These are phyloP conservation scores for Delonix regia DNA, from an alignment of 306 rosid species.

Conservation along the genomic window DNA sequence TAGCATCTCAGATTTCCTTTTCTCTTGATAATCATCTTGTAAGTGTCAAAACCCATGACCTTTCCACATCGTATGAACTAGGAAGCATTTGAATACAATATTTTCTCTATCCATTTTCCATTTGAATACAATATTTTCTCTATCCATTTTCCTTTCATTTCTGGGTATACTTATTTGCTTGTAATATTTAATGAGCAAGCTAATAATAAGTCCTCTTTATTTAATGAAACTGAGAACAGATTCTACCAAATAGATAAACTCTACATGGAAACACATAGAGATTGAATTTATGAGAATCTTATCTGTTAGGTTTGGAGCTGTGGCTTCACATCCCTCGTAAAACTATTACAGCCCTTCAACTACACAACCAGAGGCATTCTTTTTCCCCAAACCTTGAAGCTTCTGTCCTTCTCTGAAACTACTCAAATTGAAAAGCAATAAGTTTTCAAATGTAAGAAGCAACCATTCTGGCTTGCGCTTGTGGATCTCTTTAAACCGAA, in stretches of 20 bases:
- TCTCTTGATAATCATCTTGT: not conserved
- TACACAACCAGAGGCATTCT: conserved; percentile 23
- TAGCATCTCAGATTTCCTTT: not conserved
- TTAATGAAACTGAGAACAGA: conserved; percentile 22
- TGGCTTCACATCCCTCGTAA: not conserved
- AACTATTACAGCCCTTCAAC: not conserved
- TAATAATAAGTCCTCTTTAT: not conserved
- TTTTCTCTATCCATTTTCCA: not conserved
- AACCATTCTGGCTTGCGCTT: no score
- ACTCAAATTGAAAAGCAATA: no score
- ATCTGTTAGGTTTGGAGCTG: conserved; percentile 18
- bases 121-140: not conserved
- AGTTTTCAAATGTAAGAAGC: no score
- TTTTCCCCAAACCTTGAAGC: not conserved
- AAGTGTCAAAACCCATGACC: not conserved
- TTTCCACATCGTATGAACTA: not conserved
- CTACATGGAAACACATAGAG: conserved; percentile 6
- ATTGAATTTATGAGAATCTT: conserved; percentile 28
- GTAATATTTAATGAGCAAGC: not conserved
- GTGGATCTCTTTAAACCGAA: no score
- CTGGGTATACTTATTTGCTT: not conserved
- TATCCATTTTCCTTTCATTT: not conserved
- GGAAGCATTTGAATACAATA: not conserved
- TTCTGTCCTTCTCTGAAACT: no score
- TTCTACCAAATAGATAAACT: not conserved